phyloP scores from a whole-genome alignment of 176 grass and related monocot species.

The Themeda triandra region DNA sequence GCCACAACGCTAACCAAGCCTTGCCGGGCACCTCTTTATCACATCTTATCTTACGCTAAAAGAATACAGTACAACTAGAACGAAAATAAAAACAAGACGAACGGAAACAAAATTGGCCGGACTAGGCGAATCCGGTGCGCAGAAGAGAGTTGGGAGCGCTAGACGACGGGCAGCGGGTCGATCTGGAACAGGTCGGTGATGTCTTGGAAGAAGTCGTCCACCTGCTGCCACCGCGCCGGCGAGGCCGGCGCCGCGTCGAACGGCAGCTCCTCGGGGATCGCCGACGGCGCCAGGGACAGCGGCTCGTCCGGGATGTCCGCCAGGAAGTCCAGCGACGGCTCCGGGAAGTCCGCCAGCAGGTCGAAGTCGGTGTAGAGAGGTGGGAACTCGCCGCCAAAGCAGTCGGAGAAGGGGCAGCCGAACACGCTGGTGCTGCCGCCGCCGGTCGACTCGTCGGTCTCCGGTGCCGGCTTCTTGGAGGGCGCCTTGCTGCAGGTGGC shows the following conservation, averaged over 20 bases:
- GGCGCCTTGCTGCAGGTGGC: not conserved
- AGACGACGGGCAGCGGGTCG: slow-evolving; percentile 55
- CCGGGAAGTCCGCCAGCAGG: slow-evolving; percentile 40
- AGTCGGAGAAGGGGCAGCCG: slow-evolving; percentile 31
- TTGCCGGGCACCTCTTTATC: not conserved
- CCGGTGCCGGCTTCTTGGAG: not conserved
- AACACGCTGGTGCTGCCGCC: not conserved
- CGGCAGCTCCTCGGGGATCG: not conserved
- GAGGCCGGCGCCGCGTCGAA: not conserved
- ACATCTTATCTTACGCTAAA: not conserved
- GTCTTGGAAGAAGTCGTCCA: slow-evolving; percentile 80
- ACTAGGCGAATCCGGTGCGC: not conserved
- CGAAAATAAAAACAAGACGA: not conserved
- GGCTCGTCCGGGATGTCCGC: slow-evolving; percentile 29
- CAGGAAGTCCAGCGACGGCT: slow-evolving; percentile 52
- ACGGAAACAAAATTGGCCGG: slow-evolving; percentile 58
- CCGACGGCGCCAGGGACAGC: not conserved
- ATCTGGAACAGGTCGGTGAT: slow-evolving; percentile 89
- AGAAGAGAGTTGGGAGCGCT: not conserved
- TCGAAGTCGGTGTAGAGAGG: slow-evolving; percentile 60
- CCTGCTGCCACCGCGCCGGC: slow-evolving; percentile 29
- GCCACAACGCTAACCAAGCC: not conserved
- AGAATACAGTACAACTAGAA: not conserved
- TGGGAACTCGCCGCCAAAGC: slow-evolving; percentile 39
- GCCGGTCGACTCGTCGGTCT: slow-evolving; percentile 10